Conservation (phyloP, 2,329 filamentous ascomycete species). For the Diatrype stigma region DNA sequence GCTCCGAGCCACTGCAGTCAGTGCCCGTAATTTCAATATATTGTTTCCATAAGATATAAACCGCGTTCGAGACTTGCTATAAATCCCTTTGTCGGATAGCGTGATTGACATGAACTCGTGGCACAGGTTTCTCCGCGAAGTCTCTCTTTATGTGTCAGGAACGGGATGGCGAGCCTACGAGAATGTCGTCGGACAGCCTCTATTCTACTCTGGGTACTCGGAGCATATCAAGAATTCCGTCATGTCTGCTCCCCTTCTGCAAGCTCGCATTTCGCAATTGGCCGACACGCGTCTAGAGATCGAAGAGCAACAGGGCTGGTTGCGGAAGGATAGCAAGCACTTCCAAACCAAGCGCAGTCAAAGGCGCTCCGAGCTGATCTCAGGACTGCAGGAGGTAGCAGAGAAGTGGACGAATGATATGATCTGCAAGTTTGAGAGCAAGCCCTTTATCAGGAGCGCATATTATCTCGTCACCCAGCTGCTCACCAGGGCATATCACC, state of each 20-base stretch:
- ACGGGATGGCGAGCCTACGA: constrained; percentile 96
- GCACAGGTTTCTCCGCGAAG: constrained; percentile 80
- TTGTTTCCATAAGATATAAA: no score
- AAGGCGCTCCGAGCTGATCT: constrained; percentile 62
- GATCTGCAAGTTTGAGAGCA: constrained; percentile 99
- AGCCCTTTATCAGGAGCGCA: constrained; percentile 82
- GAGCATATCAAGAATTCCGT: constrained; percentile 83
- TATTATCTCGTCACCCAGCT: constrained; percentile 89
- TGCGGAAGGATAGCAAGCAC: constrained; percentile 53
- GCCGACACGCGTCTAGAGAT: constrained; percentile 69
- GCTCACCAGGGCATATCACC: constrained; percentile 88
- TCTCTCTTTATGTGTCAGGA: constrained; percentile 88
- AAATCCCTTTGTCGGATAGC: background rate
- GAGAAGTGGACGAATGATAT: constrained; percentile 87
- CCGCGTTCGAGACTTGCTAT: constrained; percentile 1
- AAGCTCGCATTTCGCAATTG: constrained; percentile 69
- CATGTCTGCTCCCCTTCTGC: constrained; percentile 70
- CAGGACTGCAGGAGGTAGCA: constrained; percentile 72
- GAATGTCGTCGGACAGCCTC: constrained; percentile 80
- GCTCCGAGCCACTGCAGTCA: constrained; percentile 60
- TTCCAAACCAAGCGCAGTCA: constrained; percentile 49
- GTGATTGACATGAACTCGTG: constrained; percentile 6
- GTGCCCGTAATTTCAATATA: constrained; percentile 7
- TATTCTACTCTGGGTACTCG: constrained; percentile 89
- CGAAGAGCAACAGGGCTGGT: constrained; percentile 71